Percentiles rank a stretch among this genome's conserved stretches.
phyloP scores from a whole-genome alignment of 352 stramenopile species.

The Lagenidium sp. region DNA sequence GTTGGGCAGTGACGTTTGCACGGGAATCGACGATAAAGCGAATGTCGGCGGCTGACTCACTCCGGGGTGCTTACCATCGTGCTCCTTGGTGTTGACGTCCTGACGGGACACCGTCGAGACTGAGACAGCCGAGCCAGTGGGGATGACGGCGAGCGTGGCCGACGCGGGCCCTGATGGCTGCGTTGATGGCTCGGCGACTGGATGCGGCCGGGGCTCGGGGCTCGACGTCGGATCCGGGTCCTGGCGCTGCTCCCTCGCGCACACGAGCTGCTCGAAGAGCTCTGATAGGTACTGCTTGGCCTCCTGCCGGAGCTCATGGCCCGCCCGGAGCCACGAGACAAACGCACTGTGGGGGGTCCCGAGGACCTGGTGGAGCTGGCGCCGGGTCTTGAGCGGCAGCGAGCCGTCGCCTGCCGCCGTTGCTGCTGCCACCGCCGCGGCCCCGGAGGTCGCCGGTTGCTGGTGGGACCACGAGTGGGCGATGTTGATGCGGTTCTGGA shows the following conservation, averaged over 20 bases:
- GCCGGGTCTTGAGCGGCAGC: conserved; percentile 37
- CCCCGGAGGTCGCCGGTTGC: not conserved
- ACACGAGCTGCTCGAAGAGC: conserved; percentile 75
- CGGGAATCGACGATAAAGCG: too few species aligned
- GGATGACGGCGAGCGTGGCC: too few species aligned
- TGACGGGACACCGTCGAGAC: too few species aligned
- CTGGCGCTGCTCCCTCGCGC: conserved; percentile 17
- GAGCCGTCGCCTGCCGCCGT: too few species aligned
- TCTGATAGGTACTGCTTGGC: conserved; percentile 73
- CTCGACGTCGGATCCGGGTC: not conserved
- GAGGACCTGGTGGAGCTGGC: conserved; percentile 44
- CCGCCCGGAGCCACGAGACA: conserved; percentile 82
- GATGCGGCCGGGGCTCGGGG: not conserved
- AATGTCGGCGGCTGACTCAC: too few species aligned
- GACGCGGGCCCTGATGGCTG: too few species aligned
- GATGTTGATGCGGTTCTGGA: conserved; percentile 65
- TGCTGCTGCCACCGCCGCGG: too few species aligned
- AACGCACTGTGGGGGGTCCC: conserved; percentile 54
- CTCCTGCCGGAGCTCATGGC: conserved; percentile 86
- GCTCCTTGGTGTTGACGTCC: too few species aligned
- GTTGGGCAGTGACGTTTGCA: too few species aligned
- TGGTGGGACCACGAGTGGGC: conserved; percentile 76
- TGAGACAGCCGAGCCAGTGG: too few species aligned
- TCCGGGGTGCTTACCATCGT: too few species aligned
- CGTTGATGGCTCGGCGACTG: not conserved